These are phyloP conservation scores for Stentor roeselii DNA, from an alignment of 73 alveolate genomes.

Conservation along the genomic window DNA sequence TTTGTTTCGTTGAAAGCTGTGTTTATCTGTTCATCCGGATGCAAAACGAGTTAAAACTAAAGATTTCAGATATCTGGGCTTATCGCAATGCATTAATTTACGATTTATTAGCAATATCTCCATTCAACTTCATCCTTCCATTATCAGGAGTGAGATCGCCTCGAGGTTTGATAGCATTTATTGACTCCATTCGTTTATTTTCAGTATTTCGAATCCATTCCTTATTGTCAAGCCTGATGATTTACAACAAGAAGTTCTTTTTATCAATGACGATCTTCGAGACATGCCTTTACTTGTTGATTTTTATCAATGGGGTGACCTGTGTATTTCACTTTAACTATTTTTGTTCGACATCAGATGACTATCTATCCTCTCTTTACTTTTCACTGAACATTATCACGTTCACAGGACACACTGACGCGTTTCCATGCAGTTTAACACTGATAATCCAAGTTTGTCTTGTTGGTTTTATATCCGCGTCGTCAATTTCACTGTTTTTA, in stretches of 20 bases:
- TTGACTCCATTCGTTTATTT: slow-evolving; percentile 35
- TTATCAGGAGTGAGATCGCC: neutral
- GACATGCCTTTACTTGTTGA: slow-evolving; percentile 32
- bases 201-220: slow-evolving; percentile 33
- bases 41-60: slow-evolving; percentile 34
- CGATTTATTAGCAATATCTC: slow-evolving; percentile 53
- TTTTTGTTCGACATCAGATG: neutral
- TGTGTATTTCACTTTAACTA: slow-evolving; percentile 46
- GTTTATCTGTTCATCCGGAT: slow-evolving; percentile 31
- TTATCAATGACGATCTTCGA: slow-evolving; percentile 28
- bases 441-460: neutral
- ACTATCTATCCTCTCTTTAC: neutral
- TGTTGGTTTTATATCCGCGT: neutral
- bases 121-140: slow-evolving; percentile 51
- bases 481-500: neutral
- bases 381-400: neutral
- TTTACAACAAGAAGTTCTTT: slow-evolving; percentile 9
- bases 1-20: slow-evolving; percentile 28
- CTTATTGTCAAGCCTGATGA: slow-evolving; percentile 33
- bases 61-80: slow-evolving; percentile 29
- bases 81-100: slow-evolving; percentile 26
- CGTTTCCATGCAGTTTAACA: neutral
- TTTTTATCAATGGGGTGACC: slow-evolving; percentile 52
- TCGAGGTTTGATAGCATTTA: slow-evolving; percentile 2
- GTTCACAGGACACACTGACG: neutral